phyloP scores from a whole-genome alignment of 176 grass and related monocot species.

The Oryza brachyantha region DNA sequence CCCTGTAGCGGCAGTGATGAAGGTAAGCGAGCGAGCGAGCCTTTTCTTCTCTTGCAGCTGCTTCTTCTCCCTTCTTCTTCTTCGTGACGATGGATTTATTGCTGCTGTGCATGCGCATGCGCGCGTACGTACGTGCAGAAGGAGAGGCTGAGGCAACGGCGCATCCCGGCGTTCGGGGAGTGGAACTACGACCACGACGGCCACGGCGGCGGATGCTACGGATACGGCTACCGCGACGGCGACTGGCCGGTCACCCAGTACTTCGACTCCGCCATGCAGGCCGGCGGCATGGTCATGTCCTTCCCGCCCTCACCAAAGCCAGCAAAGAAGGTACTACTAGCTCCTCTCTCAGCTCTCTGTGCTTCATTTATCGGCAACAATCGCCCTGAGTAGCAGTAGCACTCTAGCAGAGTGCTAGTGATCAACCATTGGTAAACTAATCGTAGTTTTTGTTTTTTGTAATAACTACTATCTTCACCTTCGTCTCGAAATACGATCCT shows the following conservation, averaged over 20 bases:
- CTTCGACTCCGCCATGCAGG: constrained; percentile 37
- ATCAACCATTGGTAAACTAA: background rate
- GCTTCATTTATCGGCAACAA: background rate
- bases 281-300: background rate
- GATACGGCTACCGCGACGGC: constrained; percentile 16
- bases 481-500: too few species aligned
- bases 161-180: constrained; percentile 50
- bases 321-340: constrained; percentile 18
- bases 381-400: too few species aligned
- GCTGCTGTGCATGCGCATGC: too few species aligned
- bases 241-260: constrained; percentile 45
- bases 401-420: too few species aligned
- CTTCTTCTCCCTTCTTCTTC: too few species aligned
- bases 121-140: background rate
- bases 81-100: background rate
- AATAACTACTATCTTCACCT: too few species aligned
- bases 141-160: constrained; percentile 27
- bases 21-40: background rate
- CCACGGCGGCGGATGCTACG: background rate
- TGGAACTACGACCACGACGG: constrained; percentile 44
- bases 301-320: constrained; percentile 25
- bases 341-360: background rate
- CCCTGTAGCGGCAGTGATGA: background rate
- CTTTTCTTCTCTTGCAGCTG: too few species aligned
- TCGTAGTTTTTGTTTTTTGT: too few species aligned